A percentile compares a stretch with the other conserved stretches of the same genome.
phyloP scores from a whole-genome alignment of 129 eudicot species.

The Arctium minus region DNA sequence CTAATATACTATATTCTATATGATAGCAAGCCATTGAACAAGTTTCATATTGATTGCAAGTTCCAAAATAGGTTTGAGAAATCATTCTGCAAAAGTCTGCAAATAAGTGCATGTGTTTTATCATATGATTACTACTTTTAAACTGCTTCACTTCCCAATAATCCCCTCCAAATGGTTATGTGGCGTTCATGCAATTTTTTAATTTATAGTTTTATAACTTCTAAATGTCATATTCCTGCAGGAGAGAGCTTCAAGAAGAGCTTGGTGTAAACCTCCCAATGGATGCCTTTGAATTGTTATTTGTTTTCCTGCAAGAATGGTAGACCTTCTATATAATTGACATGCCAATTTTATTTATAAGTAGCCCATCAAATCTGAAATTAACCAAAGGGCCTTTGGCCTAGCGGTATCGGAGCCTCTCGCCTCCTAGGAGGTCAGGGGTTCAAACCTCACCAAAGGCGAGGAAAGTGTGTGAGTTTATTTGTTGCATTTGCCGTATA shows the following conservation, averaged over 20 bases:
- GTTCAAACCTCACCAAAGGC: too few species aligned
- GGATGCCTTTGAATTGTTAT: constrained; percentile 85
- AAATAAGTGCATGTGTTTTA: not conserved
- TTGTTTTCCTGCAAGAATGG: constrained; percentile 74
- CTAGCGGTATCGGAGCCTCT: too few species aligned
- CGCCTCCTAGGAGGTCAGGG: too few species aligned
- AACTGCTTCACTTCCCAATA: not conserved
- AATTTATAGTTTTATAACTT: not conserved
- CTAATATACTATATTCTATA: not conserved
- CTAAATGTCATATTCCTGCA: constrained; percentile 25
- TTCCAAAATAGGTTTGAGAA: not conserved
- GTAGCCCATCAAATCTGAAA: not conserved
- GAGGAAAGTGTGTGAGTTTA: too few species aligned
- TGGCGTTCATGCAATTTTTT: not conserved
- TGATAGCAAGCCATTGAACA: not conserved
- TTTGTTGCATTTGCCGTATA: too few species aligned
- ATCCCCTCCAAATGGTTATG: not conserved
- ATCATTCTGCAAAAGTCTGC: not conserved
- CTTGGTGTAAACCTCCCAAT: constrained; percentile 78
- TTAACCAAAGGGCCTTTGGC: too few species aligned
- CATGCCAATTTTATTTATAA: not conserved
- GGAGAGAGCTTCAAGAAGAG: constrained; percentile 98
- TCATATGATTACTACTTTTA: not conserved
- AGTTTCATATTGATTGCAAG: not conserved
- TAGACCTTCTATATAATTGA: constrained; percentile 9